A percentile compares a stretch with the other conserved stretches of the same genome.
These are phyloP conservation scores for Coffea canephora DNA, from an alignment of 257 asterid species.

Conservation along the genomic window DNA sequence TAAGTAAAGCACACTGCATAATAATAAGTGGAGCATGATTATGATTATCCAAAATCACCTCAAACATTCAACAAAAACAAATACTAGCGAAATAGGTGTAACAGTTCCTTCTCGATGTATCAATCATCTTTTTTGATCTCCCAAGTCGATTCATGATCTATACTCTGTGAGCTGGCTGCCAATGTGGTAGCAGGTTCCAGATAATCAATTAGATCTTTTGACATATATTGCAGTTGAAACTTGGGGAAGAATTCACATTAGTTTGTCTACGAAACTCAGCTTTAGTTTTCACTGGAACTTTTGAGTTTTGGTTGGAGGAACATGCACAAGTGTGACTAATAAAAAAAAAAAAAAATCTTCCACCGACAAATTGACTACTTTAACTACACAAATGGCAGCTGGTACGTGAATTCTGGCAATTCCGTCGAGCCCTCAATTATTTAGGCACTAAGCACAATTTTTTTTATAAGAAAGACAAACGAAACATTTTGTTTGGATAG, in stretches of 20 bases:
- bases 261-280: background rate
- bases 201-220: background rate
- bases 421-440: too few relatives aligned
- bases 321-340: background rate
- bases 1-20: background rate
- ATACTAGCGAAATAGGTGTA: background rate
- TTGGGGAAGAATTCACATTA: background rate
- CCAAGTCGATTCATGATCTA: background rate
- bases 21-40: too few relatives aligned
- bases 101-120: background rate
- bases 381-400: too few relatives aligned
- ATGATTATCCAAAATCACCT: background rate
- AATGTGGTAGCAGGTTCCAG: constrained; percentile 9
- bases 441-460: too few relatives aligned
- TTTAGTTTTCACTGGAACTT: too few relatives aligned
- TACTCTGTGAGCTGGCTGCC: background rate
- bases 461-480: too few relatives aligned
- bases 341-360: too few relatives aligned
- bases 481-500: too few relatives aligned
- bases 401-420: too few relatives aligned
- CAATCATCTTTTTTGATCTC: constrained; percentile 3
- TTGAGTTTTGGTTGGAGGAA: background rate
- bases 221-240: background rate
- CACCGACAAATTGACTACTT: too few relatives aligned
- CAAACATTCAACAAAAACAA: background rate